Conservation (phyloP, 306 rosid genomes). For the Sophora flavescens region DNA sequence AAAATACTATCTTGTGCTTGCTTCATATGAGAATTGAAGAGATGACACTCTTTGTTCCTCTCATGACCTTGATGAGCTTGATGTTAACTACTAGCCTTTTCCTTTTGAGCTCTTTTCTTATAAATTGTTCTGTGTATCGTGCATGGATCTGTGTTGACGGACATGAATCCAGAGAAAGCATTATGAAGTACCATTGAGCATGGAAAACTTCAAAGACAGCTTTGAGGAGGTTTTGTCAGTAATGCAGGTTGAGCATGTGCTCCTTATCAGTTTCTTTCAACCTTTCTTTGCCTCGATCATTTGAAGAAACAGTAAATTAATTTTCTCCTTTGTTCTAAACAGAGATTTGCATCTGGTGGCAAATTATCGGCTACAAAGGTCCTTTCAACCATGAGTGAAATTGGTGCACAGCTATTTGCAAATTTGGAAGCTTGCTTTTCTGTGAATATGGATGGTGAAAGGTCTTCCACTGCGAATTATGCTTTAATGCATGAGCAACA, state of each 20-base stretch:
- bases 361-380: conserved; percentile 59
- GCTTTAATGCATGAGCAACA: conserved; percentile 61
- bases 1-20: conserved; percentile 26
- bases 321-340: conserved; percentile 44
- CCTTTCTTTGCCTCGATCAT: conserved; percentile 32
- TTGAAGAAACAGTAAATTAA: conserved; percentile 29
- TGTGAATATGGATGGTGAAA: conserved; percentile 48
- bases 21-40: conserved; percentile 23
- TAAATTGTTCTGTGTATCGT: conserved; percentile 18
- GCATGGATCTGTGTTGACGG: conserved; percentile 38
- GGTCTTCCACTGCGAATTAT: conserved; percentile 45
- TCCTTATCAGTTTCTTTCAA: conserved; percentile 32
- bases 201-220: conserved; percentile 64
- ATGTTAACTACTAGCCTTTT: conserved; percentile 20
- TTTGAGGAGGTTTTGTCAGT: conserved; percentile 70
- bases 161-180: conserved; percentile 64
- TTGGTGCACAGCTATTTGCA: conserved; percentile 66
- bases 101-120: conserved; percentile 5
- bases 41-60: conserved; percentile 12
- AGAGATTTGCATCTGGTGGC: conserved; percentile 62
- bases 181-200: conserved; percentile 55
- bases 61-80: conserved; percentile 21
- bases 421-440: conserved; percentile 68
- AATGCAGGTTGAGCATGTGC: conserved; percentile 63
- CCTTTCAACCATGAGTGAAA: conserved; percentile 72